Evolutionary conservation across 176 grass and related monocot species (phyloP).

Genomic region (Saccharum officinarum): DNA sequence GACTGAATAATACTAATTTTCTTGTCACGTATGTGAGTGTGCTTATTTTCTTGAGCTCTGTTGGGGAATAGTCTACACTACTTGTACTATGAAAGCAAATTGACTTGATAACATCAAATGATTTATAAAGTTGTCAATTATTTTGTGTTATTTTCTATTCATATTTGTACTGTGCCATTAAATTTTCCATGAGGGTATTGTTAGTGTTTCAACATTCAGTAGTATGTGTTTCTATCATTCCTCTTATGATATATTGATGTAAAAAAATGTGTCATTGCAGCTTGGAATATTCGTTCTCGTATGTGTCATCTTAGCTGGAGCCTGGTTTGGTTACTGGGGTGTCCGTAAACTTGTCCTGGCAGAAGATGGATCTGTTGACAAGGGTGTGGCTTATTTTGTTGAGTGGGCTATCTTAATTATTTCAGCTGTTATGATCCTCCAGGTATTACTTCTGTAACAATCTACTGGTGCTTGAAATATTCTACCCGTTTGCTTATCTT

Average conservation of each 20-base stretch:
- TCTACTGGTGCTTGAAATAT: background rate
- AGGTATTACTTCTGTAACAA: constrained; percentile 50
- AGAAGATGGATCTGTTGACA: constrained; percentile 88
- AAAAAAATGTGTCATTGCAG: constrained; percentile 51
- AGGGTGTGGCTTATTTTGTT: constrained; percentile 82
- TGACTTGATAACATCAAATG: background rate
- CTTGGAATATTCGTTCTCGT: constrained; percentile 79
- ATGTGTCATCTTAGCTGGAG: constrained; percentile 75
- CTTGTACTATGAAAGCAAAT: background rate
- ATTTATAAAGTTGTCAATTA: background rate
- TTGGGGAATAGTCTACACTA: background rate
- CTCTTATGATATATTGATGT: background rate
- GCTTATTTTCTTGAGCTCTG: constrained; percentile 12
- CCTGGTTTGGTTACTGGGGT: constrained; percentile 99
- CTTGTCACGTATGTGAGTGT: background rate
- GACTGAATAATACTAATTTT: background rate
- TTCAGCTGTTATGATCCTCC: constrained; percentile 81
- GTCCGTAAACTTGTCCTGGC: constrained; percentile 91
- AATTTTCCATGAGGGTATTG: background rate
- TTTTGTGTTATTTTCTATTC: background rate
- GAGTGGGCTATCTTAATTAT: constrained; percentile 82
- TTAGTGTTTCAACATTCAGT: constrained; percentile 21
- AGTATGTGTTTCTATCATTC: background rate
- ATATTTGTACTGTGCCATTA: background rate
- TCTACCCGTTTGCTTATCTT: constrained; percentile 21